These are phyloP conservation scores for Penicillium tannophilum DNA, from an alignment of 495 filamentous ascomycete species.

Conservation along the genomic window DNA sequence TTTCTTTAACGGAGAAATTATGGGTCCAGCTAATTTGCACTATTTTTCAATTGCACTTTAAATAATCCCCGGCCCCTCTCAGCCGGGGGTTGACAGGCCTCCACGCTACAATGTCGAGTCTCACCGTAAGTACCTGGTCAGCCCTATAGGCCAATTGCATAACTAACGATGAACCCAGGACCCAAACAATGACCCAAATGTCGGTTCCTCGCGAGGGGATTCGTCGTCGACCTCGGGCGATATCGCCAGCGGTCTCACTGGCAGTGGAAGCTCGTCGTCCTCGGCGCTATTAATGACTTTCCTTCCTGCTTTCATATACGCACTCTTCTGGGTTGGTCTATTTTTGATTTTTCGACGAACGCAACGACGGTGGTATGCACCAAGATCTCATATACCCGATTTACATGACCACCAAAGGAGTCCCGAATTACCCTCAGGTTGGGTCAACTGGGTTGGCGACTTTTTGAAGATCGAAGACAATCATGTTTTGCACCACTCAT, in stretches of 20 bases:
- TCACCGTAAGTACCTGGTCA: constrained; percentile 12
- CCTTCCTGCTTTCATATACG: constrained; percentile 66
- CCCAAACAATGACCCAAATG: constrained; percentile 44
- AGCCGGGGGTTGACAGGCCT: background rate
- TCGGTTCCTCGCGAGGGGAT: constrained; percentile 47
- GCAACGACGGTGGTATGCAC: constrained; percentile 77
- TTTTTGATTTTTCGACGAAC: constrained; percentile 76
- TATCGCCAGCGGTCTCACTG: constrained; percentile 31
- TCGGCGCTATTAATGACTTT: constrained; percentile 71
- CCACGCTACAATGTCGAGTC: constrained; percentile 15
- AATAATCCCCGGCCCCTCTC: constrained; percentile 4
- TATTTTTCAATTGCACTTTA: constrained; percentile 6
- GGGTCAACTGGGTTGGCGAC: constrained; percentile 63
- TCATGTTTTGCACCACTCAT: constrained; percentile 64
- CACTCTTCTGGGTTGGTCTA: constrained; percentile 63
- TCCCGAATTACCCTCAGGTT: constrained; percentile 47
- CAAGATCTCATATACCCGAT: constrained; percentile 76
- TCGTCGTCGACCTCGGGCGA: constrained; percentile 42
- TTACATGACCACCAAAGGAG: constrained; percentile 57
- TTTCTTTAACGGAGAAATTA: constrained; percentile 15
- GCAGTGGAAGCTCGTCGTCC: constrained; percentile 37
- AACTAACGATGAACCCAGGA: constrained; percentile 21
- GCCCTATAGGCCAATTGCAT: background rate
- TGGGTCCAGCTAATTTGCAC: constrained; percentile 8
- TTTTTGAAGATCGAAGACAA: constrained; percentile 63